Evolutionary conservation across 768 basidiomycete genomes (phyloP), one percentile per base, ranked within the genome.

Genomic region (Pisolithus orientalis): DNA sequence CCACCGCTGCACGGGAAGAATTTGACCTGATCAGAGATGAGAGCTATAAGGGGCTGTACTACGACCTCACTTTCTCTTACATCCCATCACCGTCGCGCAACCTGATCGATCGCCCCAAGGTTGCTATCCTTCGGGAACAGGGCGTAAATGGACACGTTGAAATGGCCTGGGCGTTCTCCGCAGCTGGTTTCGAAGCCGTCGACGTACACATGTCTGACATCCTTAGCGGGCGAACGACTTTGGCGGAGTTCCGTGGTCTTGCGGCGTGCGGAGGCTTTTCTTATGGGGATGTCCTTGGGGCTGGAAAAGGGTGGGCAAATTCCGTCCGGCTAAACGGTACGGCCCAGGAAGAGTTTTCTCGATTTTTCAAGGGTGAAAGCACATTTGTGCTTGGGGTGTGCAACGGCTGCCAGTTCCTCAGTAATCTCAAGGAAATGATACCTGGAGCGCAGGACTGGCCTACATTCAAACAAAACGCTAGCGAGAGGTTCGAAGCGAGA

Each of bases 141-240:
- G 96, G 96, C 55, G 94, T 98, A 53, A 99, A 99, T 66, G 96
- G 96, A 2, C 94, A 98, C 47, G 75, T 90, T 29, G 96, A 99
- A 73, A 97, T 99, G 96, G 96, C 89, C 1, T 99, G 94, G 93
- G 82, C 94, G 27, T 98, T 99, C 74, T 79, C 85, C 6, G 87
- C 82, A 2, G 94, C 94, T 8, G 96, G 96, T 9, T 99, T 99
- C 66, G 87, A 91, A 59, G 87, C 95, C 8, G 76, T 97, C 49
- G 96, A 99, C 64, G 91, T 98, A 5, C 96, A 99, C 71, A 98
- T 98, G 95, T 89, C 92, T 11, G 96, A 99, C 68, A 84, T 99
- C 67, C 81, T 99, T 57, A 75, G 78, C 37, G 90, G 91, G 39
- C 61, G 61, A 24, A 71, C 84, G 43, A 78, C 74, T 40, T 77